phyloP scores from a whole-genome alignment of 1,284 basidiomycete species.

The Grifola frondosa region DNA sequence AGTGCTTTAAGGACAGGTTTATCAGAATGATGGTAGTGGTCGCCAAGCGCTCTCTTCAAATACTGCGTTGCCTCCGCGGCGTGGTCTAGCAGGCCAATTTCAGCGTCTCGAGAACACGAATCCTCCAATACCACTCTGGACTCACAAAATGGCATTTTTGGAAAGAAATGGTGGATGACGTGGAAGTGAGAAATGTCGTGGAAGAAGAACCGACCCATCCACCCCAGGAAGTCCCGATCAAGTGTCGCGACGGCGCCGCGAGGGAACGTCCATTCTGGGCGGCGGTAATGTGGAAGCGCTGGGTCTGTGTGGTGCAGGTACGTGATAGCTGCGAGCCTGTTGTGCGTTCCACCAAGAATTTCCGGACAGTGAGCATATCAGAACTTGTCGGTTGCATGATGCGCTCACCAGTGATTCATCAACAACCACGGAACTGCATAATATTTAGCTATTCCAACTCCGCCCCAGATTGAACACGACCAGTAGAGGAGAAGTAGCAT shows the following conservation, averaged over 20 bases:
- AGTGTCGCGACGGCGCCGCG: constrained; percentile 54
- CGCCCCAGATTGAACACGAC: constrained; percentile 32
- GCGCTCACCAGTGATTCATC: constrained; percentile 51
- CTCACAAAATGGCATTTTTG: too few relatives aligned
- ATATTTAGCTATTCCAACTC: constrained; percentile 43
- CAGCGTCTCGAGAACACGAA: too few relatives aligned
- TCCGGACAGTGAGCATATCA: too few relatives aligned
- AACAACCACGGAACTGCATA: constrained; percentile 56
- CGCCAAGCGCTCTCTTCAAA: too few relatives aligned
- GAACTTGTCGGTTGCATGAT: too few relatives aligned
- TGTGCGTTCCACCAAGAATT: constrained; percentile 51
- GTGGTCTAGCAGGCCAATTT: too few relatives aligned
- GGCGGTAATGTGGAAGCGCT: constrained; percentile 37
- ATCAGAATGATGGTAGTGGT: too few relatives aligned
- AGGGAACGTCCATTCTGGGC: constrained; percentile 47
- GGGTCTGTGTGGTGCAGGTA: constrained; percentile 41
- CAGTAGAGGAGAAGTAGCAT: constrained; percentile 44
- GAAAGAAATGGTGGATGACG: constrained; percentile 37
- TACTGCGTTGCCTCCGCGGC: too few relatives aligned
- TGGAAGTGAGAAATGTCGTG: constrained; percentile 45
- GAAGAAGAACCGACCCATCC: constrained; percentile 41
- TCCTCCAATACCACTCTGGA: too few relatives aligned
- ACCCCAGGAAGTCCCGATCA: constrained; percentile 52
- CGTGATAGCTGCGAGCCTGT: constrained; percentile 43
- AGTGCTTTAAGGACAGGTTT: too few relatives aligned